Base-by-base conservation (phyloP, 345 rosid species). In the Fremontodendron californicum region DNA sequence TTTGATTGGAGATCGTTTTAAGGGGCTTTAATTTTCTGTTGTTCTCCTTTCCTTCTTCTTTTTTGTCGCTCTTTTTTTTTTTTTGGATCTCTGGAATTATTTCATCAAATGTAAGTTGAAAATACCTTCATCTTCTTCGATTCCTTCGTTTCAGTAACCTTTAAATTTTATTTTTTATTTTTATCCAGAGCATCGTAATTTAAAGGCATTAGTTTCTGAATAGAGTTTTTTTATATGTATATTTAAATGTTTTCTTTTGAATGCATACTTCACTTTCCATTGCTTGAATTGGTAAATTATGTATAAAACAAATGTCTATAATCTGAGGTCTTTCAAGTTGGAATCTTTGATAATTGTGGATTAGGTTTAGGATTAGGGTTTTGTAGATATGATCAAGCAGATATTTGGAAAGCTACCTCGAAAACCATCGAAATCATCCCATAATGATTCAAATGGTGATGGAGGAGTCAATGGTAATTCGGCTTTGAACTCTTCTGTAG, bases 331-430 rank as follows among this genome's bases (percentile, higher is more conserved):
- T n/a, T n/a, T 73, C 25, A 19, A 42, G 78, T 72, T 70, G 49
- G 62, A 66, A 21, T 51, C 31, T 51, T 73, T 78, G 71, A 29
- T 72, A 76, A 31, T 76, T 62, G 48, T 71, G 84, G 63, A n/a
- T 40, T 49, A 57, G 60, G n/a, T n/a, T n/a, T n/a, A n/a, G n/a
- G n/a, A n/a, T n/a, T n/a, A n/a, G 73, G 46, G 21, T 80, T 42
- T 45, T 62, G 79, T 78, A 79, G 85, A 83, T 74, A 91, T 91
- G 96, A 87, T 91, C 84, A 91, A 86, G 78, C 93, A 91, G 84
- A 91, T 91, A 87, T 79, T 90, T 73, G 91, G 93, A 62, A 88
- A 90, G 83, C 76, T 91, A 67, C 96, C 93, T 42, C 77, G 88
- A 43, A 91, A 91, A 75, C 90, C 91, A 40, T 87, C 93, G 21